Percentiles rank a stretch among this genome's conserved stretches.
These are phyloP conservation scores for Pseudonitzschia pungens DNA, from an alignment of 108 stramenopile species.

Conservation along the genomic window DNA sequence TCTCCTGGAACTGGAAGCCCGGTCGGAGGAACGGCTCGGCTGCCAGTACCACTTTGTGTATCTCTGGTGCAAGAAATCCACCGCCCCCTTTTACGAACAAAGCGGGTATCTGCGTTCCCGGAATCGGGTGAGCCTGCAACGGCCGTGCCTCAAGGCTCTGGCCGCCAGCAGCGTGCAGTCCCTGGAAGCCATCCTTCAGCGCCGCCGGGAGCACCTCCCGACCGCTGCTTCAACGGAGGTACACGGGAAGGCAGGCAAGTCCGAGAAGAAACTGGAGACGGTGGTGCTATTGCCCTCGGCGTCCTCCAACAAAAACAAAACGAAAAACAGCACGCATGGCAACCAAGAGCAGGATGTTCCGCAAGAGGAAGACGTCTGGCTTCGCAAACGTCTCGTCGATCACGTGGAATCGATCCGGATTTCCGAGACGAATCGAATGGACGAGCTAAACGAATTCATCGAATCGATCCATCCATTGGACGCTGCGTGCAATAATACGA, in stretches of 20 bases:
- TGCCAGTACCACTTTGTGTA: constrained; percentile 40
- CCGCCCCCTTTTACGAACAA: constrained; percentile 35
- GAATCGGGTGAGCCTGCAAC: constrained; percentile 35
- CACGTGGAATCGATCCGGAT: constrained; percentile 21
- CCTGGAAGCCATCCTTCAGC: constrained; percentile 23
- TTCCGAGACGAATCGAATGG: constrained; percentile 11
- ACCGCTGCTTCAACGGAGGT: not conserved
- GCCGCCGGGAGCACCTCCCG: constrained; percentile 9
- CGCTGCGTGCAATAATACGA: no score
- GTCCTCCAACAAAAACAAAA: not conserved
- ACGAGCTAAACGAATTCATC: constrained; percentile 17
- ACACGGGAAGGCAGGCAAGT: not conserved
- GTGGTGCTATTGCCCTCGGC: constrained; percentile 19
- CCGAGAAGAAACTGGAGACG: constrained; percentile 25
- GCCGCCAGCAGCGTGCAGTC: constrained; percentile 21
- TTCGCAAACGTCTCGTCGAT: constrained; percentile 43
- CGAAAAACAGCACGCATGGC: not conserved
- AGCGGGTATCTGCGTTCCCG: constrained; percentile 23
- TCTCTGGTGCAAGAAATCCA: constrained; percentile 37
- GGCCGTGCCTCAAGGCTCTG: constrained; percentile 37
- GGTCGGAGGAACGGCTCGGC: constrained; percentile 20
- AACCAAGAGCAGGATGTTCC: not conserved
- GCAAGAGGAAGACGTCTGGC: constrained; percentile 37
- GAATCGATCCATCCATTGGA: not conserved
- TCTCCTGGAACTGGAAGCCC: constrained; percentile 30